phyloP scores from a whole-genome alignment of 2,329 filamentous ascomycete genomes.

The Rhynchosporium secalis region DNA sequence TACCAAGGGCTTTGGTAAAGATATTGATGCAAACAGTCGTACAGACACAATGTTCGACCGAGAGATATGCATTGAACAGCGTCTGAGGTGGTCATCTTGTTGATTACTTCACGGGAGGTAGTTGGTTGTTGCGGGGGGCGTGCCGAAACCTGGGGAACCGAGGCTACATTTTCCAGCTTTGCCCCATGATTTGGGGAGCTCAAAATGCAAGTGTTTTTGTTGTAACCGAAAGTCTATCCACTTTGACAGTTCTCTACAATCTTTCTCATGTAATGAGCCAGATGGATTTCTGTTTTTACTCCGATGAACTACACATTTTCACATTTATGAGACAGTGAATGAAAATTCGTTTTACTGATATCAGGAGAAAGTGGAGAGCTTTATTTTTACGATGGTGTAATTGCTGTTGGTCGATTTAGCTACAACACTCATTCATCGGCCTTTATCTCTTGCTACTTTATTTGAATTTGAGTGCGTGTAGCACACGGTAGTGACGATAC shows the following conservation, averaged over 20 bases:
- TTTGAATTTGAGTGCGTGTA: no score
- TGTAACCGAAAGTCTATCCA: neutral
- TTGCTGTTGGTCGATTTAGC: no score
- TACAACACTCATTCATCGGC: no score
- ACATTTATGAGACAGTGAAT: no score
- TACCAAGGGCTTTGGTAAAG: neutral
- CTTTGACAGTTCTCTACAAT: neutral
- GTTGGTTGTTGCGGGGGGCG: constrained; percentile 11
- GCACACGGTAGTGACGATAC: no score
- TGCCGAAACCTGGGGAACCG: constrained; percentile 28
- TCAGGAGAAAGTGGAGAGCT: no score
- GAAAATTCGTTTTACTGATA: no score
- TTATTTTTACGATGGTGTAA: no score
- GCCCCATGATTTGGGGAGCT: constrained; percentile 10
- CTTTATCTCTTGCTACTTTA: no score
- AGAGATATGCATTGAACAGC: constrained; percentile 21
- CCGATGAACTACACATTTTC: neutral
- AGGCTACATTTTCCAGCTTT: constrained; percentile 10
- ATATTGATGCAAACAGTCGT: neutral
- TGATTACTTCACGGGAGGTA: constrained; percentile 11
- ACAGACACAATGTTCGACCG: constrained; percentile 14
- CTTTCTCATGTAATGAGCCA: neutral
- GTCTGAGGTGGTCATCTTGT: constrained; percentile 13
- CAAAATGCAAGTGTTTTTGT: neutral
- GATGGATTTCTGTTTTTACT: neutral